Evolutionary conservation across 163 green algal genomes (phyloP), one percentile per base, ranked within the genome.

Genomic region (Scenedesmus sp.): DNA sequence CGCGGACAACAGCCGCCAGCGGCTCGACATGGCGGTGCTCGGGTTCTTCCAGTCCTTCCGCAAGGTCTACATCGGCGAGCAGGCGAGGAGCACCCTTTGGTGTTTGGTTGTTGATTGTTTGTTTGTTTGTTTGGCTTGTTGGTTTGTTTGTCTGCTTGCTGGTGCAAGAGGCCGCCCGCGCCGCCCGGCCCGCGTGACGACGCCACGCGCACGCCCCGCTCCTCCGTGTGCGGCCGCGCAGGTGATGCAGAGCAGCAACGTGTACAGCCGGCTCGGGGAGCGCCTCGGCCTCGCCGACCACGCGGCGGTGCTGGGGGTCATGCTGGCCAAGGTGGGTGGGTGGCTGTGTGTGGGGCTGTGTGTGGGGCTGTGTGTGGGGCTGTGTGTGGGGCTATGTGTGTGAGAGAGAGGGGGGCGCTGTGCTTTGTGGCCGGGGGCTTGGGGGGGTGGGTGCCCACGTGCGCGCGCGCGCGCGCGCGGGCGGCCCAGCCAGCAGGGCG

Each of bases 1-100:
- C 81, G 83, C 75, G 0, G 86, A 97, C 82, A 70, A 82, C n/a
- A 93, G 86, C 6, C 86, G 96, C 48, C 95, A 98, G 82, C 90
- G 96, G 22, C 84, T 99, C 39, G 96, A 99, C 83, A 81, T 94
- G 6, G 93, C 95, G 0, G 50, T 99, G 3, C 84, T 99, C 13
- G 84, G 86, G 48, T 98, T 99, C 82, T 97, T 99, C 80, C 95
- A 99, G 80, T 92, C 87, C 83, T 99, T 99, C 85, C 83, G 96
- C 0, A 97, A 96, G 80, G 92, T 97, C 14, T 99, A 99, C 84
- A 91, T 99, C 5, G 96, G 95, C 3, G 95, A 99, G 86, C 92
- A 98, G 82, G 94, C 94, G 64, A 36, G 82, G 0, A 6, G 14
- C 24, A 42, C 11, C 4, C 18, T 66, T 17, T 57, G 48, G 18